Percentiles rank a stretch among this genome's conserved stretches.
phyloP scores from a whole-genome alignment of 1,284 basidiomycete species.

The Stereum hirsutum region DNA sequence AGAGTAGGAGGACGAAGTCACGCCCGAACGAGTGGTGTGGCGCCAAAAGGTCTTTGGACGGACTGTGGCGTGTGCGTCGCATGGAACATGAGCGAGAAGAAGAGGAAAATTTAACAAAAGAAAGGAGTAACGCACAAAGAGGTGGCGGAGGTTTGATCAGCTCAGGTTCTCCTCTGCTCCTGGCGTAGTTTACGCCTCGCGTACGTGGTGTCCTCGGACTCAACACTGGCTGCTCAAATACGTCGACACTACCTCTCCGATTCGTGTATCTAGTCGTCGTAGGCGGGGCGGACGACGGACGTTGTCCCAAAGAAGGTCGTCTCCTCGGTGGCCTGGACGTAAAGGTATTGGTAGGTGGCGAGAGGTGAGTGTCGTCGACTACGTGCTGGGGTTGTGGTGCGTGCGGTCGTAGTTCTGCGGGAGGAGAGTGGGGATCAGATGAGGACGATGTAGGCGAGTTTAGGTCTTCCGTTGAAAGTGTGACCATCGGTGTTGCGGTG shows the following conservation, averaged over 20 bases:
- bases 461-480: neutral
- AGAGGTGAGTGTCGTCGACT: conserved; percentile 10
- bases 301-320: conserved; percentile 6
- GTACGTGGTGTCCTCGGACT: no score
- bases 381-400: no score
- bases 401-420: conserved; percentile 9
- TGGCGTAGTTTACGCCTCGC: no score
- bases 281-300: conserved; percentile 21
- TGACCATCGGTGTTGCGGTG: conserved; percentile 2
- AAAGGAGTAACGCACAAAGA: conserved; percentile 36
- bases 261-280: conserved; percentile 3
- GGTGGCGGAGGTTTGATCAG: conserved; percentile 43
- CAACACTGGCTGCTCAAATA: conserved; percentile 7
- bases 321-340: conserved; percentile 5
- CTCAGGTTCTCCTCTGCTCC: no score
- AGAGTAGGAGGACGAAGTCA: conserved; percentile 56
- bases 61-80: conserved; percentile 22
- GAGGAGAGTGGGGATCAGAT: neutral
- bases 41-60: conserved; percentile 71
- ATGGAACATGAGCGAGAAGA: neutral
- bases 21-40: conserved; percentile 53
- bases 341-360: conserved; percentile 3
- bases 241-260: conserved; percentile 1
- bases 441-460: neutral
- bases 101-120: no score